These are phyloP conservation scores for Globisporangium nunn DNA, from an alignment of 352 stramenopile species.

Conservation along the genomic window DNA sequence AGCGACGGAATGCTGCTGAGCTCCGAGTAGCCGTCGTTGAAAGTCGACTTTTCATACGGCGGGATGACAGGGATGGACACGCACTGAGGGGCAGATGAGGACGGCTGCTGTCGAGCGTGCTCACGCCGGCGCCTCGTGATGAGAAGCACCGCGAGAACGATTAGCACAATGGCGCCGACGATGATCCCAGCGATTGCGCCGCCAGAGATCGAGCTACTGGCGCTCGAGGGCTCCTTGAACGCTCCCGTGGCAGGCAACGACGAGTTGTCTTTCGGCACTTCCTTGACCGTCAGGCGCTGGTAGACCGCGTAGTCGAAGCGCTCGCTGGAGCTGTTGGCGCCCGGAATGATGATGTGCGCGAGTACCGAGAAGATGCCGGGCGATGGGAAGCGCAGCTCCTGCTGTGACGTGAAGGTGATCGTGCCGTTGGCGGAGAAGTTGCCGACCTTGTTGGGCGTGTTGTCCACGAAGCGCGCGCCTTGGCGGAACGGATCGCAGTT, in stretches of 20 bases:
- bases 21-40: conserved; percentile 9
- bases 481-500: conserved; percentile 23
- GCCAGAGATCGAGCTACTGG: conserved; percentile 3
- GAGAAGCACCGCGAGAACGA: conserved; percentile 3
- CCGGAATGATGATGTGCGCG: conserved; percentile 22
- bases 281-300: conserved; percentile 15
- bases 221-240: not conserved
- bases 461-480: conserved; percentile 12
- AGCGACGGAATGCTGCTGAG: conserved; percentile 1
- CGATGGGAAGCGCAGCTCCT: conserved; percentile 15
- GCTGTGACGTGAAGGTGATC: conserved; percentile 16
- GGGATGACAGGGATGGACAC: not conserved
- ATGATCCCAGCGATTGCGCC: conserved; percentile 3
- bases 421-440: conserved; percentile 10
- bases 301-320: conserved; percentile 28
- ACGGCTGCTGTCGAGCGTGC: not conserved
- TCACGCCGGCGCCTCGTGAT: conserved; percentile 1
- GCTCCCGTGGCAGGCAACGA: not conserved
- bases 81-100: not conserved
- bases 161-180: conserved; percentile 1
- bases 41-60: conserved; percentile 11
- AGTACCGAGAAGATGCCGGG: conserved; percentile 20
- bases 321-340: conserved; percentile 5
- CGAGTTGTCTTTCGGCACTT: not conserved
- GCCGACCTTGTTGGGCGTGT: conserved; percentile 19